Conservation (phyloP, 345 rosid species). For the Brassica rapa region DNA sequence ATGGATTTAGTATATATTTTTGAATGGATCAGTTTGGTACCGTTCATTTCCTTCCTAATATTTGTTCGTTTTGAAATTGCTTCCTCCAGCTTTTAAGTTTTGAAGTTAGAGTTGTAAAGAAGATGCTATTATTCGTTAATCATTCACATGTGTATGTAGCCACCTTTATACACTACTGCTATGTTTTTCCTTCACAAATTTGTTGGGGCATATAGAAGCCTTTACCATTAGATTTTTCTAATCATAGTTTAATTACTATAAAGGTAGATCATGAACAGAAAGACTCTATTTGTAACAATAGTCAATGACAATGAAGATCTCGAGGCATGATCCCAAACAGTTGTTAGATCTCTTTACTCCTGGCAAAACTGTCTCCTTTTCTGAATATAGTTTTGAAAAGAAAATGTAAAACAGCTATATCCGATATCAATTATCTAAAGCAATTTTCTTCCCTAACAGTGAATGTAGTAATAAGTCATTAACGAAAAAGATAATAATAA, state of each 20-base stretch:
- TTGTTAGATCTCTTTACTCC: constrained; percentile 17
- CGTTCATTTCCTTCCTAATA: constrained; percentile 4
- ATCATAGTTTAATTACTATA: constrained; percentile 5
- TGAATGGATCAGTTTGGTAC: constrained; percentile 27
- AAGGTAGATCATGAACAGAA: constrained; percentile 3
- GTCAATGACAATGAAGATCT: constrained; percentile 25
- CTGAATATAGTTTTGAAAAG: constrained; percentile 18
- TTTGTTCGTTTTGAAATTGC: constrained; percentile 17
- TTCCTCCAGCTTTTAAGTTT: constrained; percentile 27
- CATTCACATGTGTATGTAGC: constrained; percentile 23
- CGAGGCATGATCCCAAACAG: constrained; percentile 20
- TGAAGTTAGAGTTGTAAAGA: constrained; percentile 31
- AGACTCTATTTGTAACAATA: constrained; percentile 13
- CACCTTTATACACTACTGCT: constrained; percentile 2
- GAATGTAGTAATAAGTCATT: constrained; percentile 10
- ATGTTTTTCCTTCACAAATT: constrained; percentile 21
- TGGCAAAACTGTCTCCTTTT: constrained; percentile 15
- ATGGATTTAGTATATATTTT: constrained; percentile 37
- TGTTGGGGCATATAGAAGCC: constrained; percentile 7
- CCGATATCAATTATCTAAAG: constrained; percentile 24
- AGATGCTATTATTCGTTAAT: constrained; percentile 15
- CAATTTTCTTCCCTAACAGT: not conserved
- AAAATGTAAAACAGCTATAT: constrained; percentile 23
- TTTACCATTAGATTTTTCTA: not conserved
- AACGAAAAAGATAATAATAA: constrained; percentile 6